These are phyloP conservation scores for Coelastrella sp. DNA, from an alignment of 139 green algal species.

Conservation along the genomic window DNA sequence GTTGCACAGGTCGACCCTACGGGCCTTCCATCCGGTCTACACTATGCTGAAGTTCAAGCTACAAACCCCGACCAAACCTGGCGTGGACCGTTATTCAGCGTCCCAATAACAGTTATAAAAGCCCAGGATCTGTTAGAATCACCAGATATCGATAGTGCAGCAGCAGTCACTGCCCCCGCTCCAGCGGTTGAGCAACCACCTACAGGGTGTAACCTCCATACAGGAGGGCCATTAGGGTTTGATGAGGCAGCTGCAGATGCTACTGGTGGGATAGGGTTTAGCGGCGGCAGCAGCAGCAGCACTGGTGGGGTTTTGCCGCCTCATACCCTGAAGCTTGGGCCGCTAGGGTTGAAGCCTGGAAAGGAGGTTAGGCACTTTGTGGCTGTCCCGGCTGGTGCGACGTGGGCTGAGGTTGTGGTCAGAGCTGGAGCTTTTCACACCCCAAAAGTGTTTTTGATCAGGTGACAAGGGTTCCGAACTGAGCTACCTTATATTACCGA, in stretches of 20 bases:
- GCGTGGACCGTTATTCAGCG: slow-evolving; percentile 82
- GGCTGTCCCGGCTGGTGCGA: slow-evolving; percentile 83
- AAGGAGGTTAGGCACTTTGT: slow-evolving; percentile 79
- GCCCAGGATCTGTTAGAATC: slow-evolving; percentile 17
- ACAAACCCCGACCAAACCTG: slow-evolving; percentile 68
- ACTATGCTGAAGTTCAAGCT: slow-evolving; percentile 85
- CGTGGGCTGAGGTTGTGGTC: slow-evolving; percentile 85
- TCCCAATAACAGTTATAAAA: slow-evolving; percentile 41
- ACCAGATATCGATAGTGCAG: slow-evolving; percentile 31
- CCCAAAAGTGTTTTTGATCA: slow-evolving; percentile 50
- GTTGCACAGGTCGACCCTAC: slow-evolving; percentile 71
- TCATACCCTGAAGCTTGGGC: slow-evolving; percentile 44
- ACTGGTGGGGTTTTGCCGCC: slow-evolving; percentile 9
- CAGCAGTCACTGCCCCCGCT: slow-evolving; percentile 25
- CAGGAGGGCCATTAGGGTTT: neutral
- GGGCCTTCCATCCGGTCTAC: slow-evolving; percentile 75
- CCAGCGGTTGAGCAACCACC: slow-evolving; percentile 6
- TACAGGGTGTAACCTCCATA: neutral
- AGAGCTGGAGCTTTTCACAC: slow-evolving; percentile 58
- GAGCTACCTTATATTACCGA: neutral
- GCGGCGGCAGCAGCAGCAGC: neutral
- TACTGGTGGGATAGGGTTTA: neutral
- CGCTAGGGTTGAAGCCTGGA: slow-evolving; percentile 58
- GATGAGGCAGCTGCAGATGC: neutral
- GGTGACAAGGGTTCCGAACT: neutral